Base-by-base conservation (phyloP, 2,329 filamentous ascomycete genomes). In the Capronia coronata region DNA sequence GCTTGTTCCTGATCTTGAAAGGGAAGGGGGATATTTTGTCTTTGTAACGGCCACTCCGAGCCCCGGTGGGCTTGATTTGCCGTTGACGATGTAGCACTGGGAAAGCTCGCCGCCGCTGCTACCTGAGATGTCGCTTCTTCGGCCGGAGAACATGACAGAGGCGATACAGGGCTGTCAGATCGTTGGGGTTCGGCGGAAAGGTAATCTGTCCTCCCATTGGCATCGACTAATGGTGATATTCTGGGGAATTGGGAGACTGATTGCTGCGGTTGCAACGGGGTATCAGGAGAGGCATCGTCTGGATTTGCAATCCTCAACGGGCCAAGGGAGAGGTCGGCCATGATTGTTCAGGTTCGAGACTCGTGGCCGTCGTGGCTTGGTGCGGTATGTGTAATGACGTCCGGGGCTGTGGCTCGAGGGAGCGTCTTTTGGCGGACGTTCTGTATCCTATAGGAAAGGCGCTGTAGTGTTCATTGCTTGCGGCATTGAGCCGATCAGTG, bases 301-400 rank as follows among this genome's bases (percentile, higher is more conserved):
- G 91, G 91, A 69, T 97, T 98, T 63, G 93, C 91, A 68, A 98
- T 97, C 68, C 91, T 87, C 69, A 98, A 76, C 63, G 91, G 91
- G 64, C 93, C 93, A 64, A 97, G 78, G 64, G 88, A 87, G 73
- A 90, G 86, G 65, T 61, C 58, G 41, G 57, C 55, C 57, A 59
- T 55, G 37, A 46, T 52, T 51, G 46, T 42, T 27, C 41, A 43
- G 38, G 43, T 44, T 43, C 46, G 37, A 50, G 53, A 52, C 38
- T 55, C 53, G 53, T 52, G 43, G 49, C 32, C 53, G 49, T 22
- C 11, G 53, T 52, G 53, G 53, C 53, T 55, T 55, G 46, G 49
- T 39, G 9, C 14, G 32, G 43, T 41, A 40, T 37, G 42, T 40
- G 13, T 34, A 40, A 55, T 52, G 53, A 52, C 53, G 53, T 52